phyloP scores from a whole-genome alignment of 2,329 filamentous ascomycete species.

The Samsoniella hepiali region DNA sequence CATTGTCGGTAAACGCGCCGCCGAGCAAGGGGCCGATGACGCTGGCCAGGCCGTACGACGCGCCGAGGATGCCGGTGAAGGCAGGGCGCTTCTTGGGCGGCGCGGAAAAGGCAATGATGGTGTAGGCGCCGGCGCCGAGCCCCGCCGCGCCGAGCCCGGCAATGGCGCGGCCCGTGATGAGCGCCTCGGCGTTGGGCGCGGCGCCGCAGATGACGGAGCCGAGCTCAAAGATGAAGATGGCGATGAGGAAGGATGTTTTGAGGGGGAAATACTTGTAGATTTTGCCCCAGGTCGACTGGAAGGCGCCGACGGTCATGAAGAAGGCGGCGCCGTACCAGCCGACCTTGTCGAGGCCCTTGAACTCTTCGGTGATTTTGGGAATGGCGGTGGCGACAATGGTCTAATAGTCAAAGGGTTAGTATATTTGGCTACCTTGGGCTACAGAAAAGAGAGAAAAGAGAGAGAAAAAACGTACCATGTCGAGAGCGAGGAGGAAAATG shows the following conservation, averaged over 20 bases:
- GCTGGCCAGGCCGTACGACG: conserved; percentile 26
- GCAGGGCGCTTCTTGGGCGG: conserved; percentile 24
- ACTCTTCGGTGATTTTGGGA: conserved; percentile 46
- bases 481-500: conserved; percentile 21
- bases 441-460: too few relatives aligned
- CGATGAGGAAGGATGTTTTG: conserved; percentile 40
- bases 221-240: conserved; percentile 46
- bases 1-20: conserved; percentile 27
- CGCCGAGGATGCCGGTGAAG: conserved; percentile 27
- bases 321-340: conserved; percentile 53
- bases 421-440: too few relatives aligned
- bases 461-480: conserved; percentile 15
- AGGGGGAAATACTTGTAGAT: conserved; percentile 45
- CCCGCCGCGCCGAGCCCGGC: conserved; percentile 42
- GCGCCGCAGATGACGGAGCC: conserved; percentile 44
- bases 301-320: conserved; percentile 39
- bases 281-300: conserved; percentile 39
- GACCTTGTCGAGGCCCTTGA: conserved; percentile 42
- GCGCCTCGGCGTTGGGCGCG: conserved; percentile 36
- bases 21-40: conserved; percentile 28
- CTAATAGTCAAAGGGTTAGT: conserved; percentile 22
- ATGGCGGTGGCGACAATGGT: conserved; percentile 50
- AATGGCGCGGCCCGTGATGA: conserved; percentile 46
- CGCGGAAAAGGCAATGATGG: conserved; percentile 41
- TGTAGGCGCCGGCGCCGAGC: conserved; percentile 43